These are phyloP conservation scores for Trichoderma koningiopsis DNA, from an alignment of 2,329 filamentous ascomycete genomes.

Conservation along the genomic window DNA sequence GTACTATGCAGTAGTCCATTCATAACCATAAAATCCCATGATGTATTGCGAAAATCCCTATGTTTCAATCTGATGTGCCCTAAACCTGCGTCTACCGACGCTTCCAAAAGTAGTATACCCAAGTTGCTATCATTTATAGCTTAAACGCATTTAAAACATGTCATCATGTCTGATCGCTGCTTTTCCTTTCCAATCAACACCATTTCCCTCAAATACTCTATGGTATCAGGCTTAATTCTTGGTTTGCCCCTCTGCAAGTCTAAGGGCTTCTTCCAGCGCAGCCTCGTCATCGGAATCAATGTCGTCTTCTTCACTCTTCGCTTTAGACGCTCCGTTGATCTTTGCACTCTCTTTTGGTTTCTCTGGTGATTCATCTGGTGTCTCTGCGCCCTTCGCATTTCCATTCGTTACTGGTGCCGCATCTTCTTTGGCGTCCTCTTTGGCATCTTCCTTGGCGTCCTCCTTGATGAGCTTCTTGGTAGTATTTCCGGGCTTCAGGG, in stretches of 20 bases:
- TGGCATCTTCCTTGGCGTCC: constrained; percentile 32
- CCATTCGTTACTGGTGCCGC: constrained; percentile 28
- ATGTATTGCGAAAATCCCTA: background rate
- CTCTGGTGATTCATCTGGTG: background rate
- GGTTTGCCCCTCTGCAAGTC: constrained; percentile 34
- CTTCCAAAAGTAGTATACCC: background rate
- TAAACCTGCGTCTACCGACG: constrained; percentile 1
- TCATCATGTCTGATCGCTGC: background rate
- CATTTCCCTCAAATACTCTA: background rate
- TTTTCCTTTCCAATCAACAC: background rate
- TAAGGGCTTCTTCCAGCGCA: constrained; percentile 42
- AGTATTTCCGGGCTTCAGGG: constrained; percentile 48
- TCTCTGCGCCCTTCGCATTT: constrained; percentile 22
- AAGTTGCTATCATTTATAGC: background rate
- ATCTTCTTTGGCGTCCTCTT: constrained; percentile 32
- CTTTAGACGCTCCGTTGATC: constrained; percentile 24
- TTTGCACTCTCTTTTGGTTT: background rate
- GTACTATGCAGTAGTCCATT: background rate
- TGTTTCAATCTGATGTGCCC: constrained; percentile 17
- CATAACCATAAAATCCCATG: background rate
- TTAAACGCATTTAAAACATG: constrained; percentile 8
- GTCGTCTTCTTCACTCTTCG: constrained; percentile 34
- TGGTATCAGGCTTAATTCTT: background rate
- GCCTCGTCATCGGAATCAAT: constrained; percentile 43
- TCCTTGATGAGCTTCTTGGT: constrained; percentile 36